Evolutionary conservation across 805 yeast species (phyloP).

Genomic region (Lipomyces sp.): DNA sequence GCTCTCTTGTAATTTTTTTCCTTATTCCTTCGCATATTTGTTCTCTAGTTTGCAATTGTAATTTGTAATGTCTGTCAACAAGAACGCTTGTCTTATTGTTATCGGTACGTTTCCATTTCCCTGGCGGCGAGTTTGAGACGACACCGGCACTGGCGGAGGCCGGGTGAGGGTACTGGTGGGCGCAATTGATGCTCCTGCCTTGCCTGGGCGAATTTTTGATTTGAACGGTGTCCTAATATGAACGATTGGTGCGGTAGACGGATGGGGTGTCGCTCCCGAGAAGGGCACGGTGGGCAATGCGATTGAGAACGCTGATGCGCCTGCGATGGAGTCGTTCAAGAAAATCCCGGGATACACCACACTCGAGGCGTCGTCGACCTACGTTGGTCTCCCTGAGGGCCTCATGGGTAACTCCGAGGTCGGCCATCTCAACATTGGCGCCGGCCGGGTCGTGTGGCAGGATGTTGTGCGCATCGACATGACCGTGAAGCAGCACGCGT

Average conservation of each 20-base stretch:
- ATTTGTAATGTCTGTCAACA: conserved; percentile 6
- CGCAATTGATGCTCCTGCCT: too few relatives aligned
- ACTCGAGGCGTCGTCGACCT: conserved; percentile 29
- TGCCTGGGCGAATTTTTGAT: too few relatives aligned
- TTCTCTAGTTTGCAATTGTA: not conserved
- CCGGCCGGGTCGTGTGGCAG: conserved; percentile 33
- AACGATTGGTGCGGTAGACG: conserved; percentile 12
- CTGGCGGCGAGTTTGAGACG: too few relatives aligned
- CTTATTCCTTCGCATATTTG: not conserved
- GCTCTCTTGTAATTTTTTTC: too few relatives aligned
- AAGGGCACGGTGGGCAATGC: conserved; percentile 28
- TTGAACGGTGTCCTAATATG: not conserved
- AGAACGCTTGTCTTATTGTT: conserved; percentile 29
- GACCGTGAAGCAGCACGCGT: conserved; percentile 27
- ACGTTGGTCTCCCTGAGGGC: conserved; percentile 32
- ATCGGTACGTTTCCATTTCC: conserved; percentile 21
- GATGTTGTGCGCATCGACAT: conserved; percentile 32
- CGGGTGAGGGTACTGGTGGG: too few relatives aligned
- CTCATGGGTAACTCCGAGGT: conserved; percentile 32
- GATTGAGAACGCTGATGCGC: conserved; percentile 29
- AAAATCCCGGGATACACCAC: conserved; percentile 24
- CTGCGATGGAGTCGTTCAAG: conserved; percentile 26
- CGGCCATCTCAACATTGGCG: conserved; percentile 32
- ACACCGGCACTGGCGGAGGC: too few relatives aligned
- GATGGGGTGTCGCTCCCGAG: conserved; percentile 27